A percentile compares a stretch with the other conserved stretches of the same genome.
phyloP scores from a whole-genome alignment of 768 basidiomycete genomes.

The Mrakia hoshinonis region DNA sequence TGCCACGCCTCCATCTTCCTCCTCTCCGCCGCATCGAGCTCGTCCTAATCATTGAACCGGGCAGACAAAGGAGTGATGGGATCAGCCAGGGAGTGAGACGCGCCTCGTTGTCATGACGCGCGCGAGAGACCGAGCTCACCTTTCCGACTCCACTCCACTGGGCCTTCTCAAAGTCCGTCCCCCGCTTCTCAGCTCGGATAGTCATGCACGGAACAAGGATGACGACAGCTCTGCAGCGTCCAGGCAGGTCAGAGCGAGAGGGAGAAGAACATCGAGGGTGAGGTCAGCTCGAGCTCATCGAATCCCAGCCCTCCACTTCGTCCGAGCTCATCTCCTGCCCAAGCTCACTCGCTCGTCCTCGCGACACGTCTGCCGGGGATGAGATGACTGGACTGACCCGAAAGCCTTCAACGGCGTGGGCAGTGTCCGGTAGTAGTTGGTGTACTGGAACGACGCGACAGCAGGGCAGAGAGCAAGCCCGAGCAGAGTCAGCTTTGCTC shows the following conservation, averaged over 20 bases:
- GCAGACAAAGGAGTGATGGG: not conserved
- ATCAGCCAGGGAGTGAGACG: not conserved
- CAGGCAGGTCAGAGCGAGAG: not conserved
- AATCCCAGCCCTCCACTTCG: not conserved
- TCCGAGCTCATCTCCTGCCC: no score
- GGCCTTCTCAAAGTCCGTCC: constrained; percentile 12
- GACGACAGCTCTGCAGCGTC: constrained; percentile 7
- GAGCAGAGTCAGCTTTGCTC: no score
- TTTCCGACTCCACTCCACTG: constrained; percentile 15
- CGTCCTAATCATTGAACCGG: not conserved
- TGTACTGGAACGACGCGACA: not conserved
- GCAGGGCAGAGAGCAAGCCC: no score
- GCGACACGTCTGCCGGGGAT: no score
- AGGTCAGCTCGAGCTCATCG: not conserved
- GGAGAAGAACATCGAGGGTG: not conserved
- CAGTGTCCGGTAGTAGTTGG: not conserved
- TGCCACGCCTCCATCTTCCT: not conserved
- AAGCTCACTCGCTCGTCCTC: not conserved
- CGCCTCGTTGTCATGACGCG: not conserved
- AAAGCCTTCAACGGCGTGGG: not conserved
- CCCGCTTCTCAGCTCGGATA: constrained; percentile 19
- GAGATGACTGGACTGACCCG: not conserved
- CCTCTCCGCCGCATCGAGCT: not conserved
- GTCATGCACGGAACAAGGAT: constrained; percentile 13
- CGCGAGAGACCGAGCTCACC: not conserved